These are phyloP conservation scores for Didymella lethalis DNA, from an alignment of 2,329 filamentous ascomycete species.

Conservation along the genomic window DNA sequence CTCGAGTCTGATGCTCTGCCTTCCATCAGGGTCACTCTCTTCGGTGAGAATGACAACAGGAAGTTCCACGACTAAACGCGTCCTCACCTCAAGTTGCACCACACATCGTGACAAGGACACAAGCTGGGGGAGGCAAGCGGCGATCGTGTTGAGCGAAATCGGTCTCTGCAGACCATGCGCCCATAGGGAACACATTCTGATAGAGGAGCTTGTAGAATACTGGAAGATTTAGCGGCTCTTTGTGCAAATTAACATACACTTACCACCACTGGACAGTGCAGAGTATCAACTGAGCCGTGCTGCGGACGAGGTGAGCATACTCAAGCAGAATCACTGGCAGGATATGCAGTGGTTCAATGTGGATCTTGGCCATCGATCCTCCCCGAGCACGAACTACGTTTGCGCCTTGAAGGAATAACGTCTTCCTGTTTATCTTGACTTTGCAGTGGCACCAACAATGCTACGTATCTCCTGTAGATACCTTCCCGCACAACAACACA, in stretches of 20 bases:
- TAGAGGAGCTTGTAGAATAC: conserved; percentile 23
- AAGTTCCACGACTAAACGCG: conserved; percentile 84
- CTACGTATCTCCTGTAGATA: too few relatives aligned
- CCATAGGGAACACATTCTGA: conserved; percentile 2
- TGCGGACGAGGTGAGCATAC: not conserved
- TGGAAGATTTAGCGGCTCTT: conserved; percentile 24
- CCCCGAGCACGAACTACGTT: too few relatives aligned
- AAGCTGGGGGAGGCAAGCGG: conserved; percentile 3
- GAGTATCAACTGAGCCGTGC: not conserved
- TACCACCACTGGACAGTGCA: not conserved
- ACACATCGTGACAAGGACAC: conserved; percentile 9
- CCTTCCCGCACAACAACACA: too few relatives aligned
- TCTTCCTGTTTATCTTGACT: too few relatives aligned
- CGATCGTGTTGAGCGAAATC: not conserved
- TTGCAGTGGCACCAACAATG: too few relatives aligned
- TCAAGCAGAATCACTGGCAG: too few relatives aligned
- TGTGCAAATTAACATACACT: conserved; percentile 20
- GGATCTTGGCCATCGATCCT: too few relatives aligned
- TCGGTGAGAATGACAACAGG: conserved; percentile 93
- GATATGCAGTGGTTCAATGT: too few relatives aligned
- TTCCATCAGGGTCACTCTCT: conserved; percentile 82
- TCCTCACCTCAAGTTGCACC: not conserved
- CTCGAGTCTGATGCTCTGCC: conserved; percentile 87
- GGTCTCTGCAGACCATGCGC: not conserved
- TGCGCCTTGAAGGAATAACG: too few relatives aligned